Evolutionary conservation across 306 rosid species (phyloP).

Genomic region (Purshia tridentata): DNA sequence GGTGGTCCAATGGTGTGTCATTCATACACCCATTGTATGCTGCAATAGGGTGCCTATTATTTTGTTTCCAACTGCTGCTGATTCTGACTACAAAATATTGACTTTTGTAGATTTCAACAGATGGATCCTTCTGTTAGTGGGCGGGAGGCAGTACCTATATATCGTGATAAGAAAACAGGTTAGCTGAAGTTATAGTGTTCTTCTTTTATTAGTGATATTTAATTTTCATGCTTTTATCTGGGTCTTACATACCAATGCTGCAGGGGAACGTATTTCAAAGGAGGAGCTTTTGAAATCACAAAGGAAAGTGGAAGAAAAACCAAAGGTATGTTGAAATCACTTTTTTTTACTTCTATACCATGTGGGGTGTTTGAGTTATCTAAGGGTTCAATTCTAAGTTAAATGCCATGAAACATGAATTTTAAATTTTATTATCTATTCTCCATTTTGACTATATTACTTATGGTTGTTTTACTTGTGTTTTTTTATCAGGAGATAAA

Average conservation of each 20-base stretch:
- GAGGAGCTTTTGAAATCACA: slow-evolving; percentile 72
- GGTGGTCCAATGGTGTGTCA: background rate
- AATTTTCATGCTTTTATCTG: slow-evolving; percentile 11
- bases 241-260: slow-evolving; percentile 25
- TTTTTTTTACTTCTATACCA: background rate
- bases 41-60: background rate
- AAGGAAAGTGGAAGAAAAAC: slow-evolving; percentile 72
- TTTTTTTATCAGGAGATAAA: slow-evolving; percentile 57
- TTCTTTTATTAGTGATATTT: slow-evolving; percentile 11
- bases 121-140: slow-evolving; percentile 78
- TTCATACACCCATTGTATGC: background rate
- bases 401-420: background rate
- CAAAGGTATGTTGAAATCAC: slow-evolving; percentile 67
- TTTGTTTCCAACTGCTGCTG: no score
- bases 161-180: slow-evolving; percentile 86
- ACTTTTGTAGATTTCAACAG: slow-evolving; percentile 58
- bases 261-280: slow-evolving; percentile 64
- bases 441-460: background rate
- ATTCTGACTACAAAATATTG: slow-evolving; percentile 1
- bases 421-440: background rate
- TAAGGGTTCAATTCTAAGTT: background rate
- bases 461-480: slow-evolving; percentile 4
- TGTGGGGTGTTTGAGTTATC: background rate
- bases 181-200: slow-evolving; percentile 21
- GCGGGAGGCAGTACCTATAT: slow-evolving; percentile 65